Conservation (phyloP, 1,284 basidiomycete genomes). For the Flammula alnicola region DNA sequence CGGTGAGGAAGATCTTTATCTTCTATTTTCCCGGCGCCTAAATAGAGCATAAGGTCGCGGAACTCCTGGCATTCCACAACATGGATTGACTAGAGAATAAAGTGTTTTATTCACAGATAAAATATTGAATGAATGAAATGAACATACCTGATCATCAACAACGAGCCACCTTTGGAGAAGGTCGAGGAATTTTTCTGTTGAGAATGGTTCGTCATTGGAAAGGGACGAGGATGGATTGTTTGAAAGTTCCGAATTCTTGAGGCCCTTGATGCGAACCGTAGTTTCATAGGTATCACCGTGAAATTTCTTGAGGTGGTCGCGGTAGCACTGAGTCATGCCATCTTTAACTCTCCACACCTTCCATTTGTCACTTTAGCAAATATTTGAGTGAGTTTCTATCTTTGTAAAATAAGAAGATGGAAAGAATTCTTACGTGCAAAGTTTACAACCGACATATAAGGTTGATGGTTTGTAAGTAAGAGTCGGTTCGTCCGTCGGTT, state of each 20-base stretch:
- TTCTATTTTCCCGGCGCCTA: constrained; percentile 17
- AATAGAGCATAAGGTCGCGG: constrained; percentile 23
- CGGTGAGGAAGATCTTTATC: too few relatives aligned
- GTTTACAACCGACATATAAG: constrained; percentile 18
- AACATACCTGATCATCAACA: constrained; percentile 30
- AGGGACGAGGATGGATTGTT: too few relatives aligned
- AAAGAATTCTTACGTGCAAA: constrained; percentile 21
- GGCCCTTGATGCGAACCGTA: too few relatives aligned
- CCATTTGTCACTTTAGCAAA: too few relatives aligned
- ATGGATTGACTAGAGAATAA: constrained; percentile 23
- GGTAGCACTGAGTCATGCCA: too few relatives aligned
- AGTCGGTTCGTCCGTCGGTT: background rate
- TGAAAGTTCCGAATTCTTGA: background rate
- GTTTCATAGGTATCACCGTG: too few relatives aligned
- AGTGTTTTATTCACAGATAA: background rate
- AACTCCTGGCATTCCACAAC: constrained; percentile 25
- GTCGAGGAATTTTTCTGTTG: constrained; percentile 17
- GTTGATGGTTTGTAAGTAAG: constrained; percentile 1
- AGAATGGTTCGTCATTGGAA: constrained; percentile 15
- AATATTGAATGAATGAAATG: background rate
- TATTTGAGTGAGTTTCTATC: too few relatives aligned
- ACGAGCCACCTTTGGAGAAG: constrained; percentile 22
- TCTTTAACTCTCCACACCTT: too few relatives aligned
- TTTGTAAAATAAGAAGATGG: constrained; percentile 21
- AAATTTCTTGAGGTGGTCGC: too few relatives aligned